Evolutionary conservation across 805 yeast species (phyloP), one percentile per base, ranked within the genome.

Genomic region (Yarrowia phangngaensis): DNA sequence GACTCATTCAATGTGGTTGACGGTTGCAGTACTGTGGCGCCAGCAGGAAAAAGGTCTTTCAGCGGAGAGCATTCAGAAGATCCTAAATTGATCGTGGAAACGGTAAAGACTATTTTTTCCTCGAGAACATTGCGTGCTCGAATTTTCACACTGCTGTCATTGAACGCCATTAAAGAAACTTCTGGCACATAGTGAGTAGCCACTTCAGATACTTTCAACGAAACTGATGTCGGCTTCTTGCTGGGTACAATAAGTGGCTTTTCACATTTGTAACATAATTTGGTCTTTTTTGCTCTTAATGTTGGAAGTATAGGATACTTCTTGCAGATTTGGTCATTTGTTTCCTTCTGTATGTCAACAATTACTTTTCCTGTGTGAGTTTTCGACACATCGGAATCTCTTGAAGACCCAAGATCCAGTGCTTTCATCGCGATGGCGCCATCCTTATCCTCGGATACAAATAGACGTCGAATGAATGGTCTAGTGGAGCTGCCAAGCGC

Each of bases 61-160:
- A 38, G 24, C 11, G 32, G 16, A 8, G 45, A 38, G 9, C 27
- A 8, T 4, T 35, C 32, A 3, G 16, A n/a, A n/a, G n/a, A 9
- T 3, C 27, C 45, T 11, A 38, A 14, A 7, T 26, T 27, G n/a
- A 29, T 32, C 1, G 45, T 38, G n/a, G 45, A 38, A 2, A 38
- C 32, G n/a, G 32, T 38, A 24, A 38, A 38, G 4, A 26, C 32
- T 6, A 38, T n/a, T n/a, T 38, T 32, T 27, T 38, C 45, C 15
- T 17, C 19, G n/a, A 38, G 23, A 9, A 29, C 48, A 8, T 41
- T 41, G 3, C 29, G 35, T 3, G 35, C 48, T 16, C 35, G 14
- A n/a, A 41, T 19, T 13, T 20, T 41, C 20, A 30, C 48, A 8
- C 28, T 31, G 9, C 16, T 14, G 15, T 20, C 28, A 3, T 4